Base-by-base conservation (phyloP, 139 green algal genomes). In the Parachlorella kessleri region DNA sequence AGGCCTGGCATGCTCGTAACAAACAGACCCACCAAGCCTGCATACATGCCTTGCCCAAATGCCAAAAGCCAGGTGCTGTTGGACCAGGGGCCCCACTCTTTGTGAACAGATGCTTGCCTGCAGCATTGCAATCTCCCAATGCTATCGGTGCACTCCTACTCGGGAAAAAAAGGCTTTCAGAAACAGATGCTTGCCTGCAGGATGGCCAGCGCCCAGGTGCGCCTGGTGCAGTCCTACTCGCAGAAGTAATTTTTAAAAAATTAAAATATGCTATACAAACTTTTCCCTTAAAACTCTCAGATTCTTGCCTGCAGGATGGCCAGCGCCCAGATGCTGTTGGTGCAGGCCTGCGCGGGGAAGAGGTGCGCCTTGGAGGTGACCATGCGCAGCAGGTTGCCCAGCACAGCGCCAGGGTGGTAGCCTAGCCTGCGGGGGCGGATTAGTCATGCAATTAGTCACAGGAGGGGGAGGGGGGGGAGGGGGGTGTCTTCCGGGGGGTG, bases 261-360 rank as follows among this genome's bases (percentile, higher is more conserved):
- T n/a, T n/a, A n/a, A n/a, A n/a, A n/a, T n/a, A n/a, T n/a, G n/a
- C n/a, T n/a, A n/a, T n/a, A n/a, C n/a, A n/a, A 55, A 14, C 37
- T 23, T 64, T 65, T 53, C 2, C 41, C 4, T n/a, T 41, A 55
- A 9, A 7, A 33, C 37, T 55, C 30, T 55, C 35, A 9, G 26
- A 4, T 14, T 32, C 76, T 65, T 37, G 69, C 75, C 66, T 67
- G 81, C 30, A 91, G 75, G 48, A 84, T 82, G 6, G 75, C 79
- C 72, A 91, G 65, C 0, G 76, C 79, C 87, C 87, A 91, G 41
- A 91, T 70, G 37, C 35, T 80, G 65, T 87, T 91, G 64, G 82
- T 75, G n/a, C 39, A 69, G 21, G 71, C 81, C 66, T 90, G 83
- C 6, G 36, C 42, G 39, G 33, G 55, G 39, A 89, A 76, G 65